Conservation (phyloP, 2,329 filamentous ascomycete species). For the Stachybotrys elegans region DNA sequence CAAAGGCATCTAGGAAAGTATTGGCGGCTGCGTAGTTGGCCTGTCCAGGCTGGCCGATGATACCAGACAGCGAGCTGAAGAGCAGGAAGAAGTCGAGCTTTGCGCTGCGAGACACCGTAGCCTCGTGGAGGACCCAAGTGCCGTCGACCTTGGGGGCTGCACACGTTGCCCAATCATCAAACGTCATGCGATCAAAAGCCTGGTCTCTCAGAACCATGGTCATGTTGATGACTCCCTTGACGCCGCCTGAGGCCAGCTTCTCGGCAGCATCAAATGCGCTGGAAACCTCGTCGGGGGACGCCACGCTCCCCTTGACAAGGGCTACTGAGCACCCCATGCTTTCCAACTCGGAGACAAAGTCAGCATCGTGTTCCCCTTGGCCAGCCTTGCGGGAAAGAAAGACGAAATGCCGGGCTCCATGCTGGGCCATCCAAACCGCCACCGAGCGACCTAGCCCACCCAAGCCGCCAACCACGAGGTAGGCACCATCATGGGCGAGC, state of each 20-base stretch:
- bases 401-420: constrained; percentile 18
- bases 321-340: constrained; percentile 17
- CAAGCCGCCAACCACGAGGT: constrained; percentile 20
- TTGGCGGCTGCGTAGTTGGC: constrained; percentile 34
- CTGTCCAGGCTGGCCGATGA: constrained; percentile 20
- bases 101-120: neutral
- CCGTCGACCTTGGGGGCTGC: constrained; percentile 25
- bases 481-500: constrained; percentile 8
- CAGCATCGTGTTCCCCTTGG: constrained; percentile 7
- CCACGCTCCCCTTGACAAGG: constrained; percentile 28
- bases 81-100: constrained; percentile 28
- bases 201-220: constrained; percentile 28
- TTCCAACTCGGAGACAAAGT: constrained; percentile 16
- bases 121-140: constrained; percentile 28
- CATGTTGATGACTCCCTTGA: constrained; percentile 35
- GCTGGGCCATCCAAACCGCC: constrained; percentile 17
- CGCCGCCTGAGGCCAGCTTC: constrained; percentile 19
- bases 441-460: constrained; percentile 10
- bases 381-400: constrained; percentile 21
- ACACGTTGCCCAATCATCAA: constrained; percentile 21
- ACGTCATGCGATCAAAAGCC: constrained; percentile 21
- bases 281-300: constrained; percentile 19
- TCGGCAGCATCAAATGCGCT: constrained; percentile 12
- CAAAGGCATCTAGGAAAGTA: constrained; percentile 34
- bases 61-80: constrained; percentile 19